Evolutionary conservation across 2,329 filamentous ascomycete genomes (phyloP).

Genomic region (Scytalidium lignicola): DNA sequence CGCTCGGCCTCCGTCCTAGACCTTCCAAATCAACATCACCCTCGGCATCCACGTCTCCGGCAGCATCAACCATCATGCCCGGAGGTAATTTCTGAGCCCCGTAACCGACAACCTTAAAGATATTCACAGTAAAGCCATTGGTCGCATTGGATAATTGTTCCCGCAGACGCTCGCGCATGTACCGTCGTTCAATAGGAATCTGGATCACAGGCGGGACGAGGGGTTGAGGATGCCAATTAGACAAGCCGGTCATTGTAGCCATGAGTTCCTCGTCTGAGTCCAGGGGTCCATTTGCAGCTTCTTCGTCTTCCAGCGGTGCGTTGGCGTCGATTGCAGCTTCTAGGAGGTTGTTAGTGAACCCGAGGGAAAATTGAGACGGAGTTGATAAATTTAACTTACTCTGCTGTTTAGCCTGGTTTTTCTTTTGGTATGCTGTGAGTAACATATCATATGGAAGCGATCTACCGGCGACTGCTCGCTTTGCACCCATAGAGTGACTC

Average conservation of each 20-base stretch:
- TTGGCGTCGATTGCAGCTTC: conserved; percentile 94
- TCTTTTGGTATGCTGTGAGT: conserved; percentile 85
- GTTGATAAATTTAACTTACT: conserved; percentile 61
- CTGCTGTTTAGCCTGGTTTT: conserved; percentile 97
- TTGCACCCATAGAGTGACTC: conserved; percentile 91
- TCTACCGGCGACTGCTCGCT: conserved; percentile 79
- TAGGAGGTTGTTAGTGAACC: conserved; percentile 32
- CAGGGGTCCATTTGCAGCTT: conserved; percentile 71
- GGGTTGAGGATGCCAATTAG: conserved; percentile 72
- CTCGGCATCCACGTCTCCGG: conserved; percentile 48
- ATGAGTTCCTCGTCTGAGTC: conserved; percentile 95
- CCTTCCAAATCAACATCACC: conserved; percentile 48
- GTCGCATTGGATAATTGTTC: conserved; percentile 64
- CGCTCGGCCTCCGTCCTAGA: background rate
- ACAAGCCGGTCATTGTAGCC: conserved; percentile 76
- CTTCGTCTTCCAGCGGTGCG: conserved; percentile 80
- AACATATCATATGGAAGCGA: conserved; percentile 91
- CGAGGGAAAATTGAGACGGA: background rate
- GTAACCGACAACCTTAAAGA: conserved; percentile 52
- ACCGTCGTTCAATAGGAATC: conserved; percentile 56
- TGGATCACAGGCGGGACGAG: conserved; percentile 63
- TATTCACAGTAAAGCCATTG: conserved; percentile 60
- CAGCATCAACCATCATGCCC: conserved; percentile 38
- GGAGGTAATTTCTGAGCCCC: conserved; percentile 51
- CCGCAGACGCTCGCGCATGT: conserved; percentile 56